Evolutionary conservation across 495 filamentous ascomycete genomes (phyloP).

Genomic region (Penicillium dipodomyicola): DNA sequence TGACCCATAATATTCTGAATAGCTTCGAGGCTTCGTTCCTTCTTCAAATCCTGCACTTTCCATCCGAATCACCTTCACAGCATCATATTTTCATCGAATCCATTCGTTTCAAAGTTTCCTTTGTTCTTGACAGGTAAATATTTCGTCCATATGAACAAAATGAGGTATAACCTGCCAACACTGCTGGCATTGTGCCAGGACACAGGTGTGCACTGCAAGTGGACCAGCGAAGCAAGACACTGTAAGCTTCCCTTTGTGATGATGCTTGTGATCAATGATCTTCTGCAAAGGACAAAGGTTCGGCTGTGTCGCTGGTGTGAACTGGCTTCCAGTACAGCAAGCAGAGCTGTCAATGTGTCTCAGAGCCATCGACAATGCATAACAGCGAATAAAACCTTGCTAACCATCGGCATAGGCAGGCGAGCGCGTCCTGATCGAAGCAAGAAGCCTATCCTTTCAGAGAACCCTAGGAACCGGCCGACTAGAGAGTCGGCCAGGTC

Average conservation of each 20-base stretch:
- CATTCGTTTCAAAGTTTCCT: neutral
- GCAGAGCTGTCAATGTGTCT: conserved; percentile 2
- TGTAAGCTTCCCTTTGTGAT: conserved; percentile 19
- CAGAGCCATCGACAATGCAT: neutral
- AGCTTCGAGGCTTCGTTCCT: conserved; percentile 2
- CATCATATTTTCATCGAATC: neutral
- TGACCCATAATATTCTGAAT: neutral
- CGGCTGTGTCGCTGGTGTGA: neutral
- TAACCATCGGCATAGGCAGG: conserved; percentile 13
- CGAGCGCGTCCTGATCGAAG: neutral
- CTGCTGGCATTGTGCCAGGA: conserved; percentile 38
- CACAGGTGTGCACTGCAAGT: conserved; percentile 29
- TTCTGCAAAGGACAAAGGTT: neutral
- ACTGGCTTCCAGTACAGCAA: neutral
- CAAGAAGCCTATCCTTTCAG: conserved; percentile 5
- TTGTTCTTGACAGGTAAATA: conserved; percentile 10
- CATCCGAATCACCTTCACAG: neutral
- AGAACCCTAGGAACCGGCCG: conserved; percentile 10
- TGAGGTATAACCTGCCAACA: conserved; percentile 41
- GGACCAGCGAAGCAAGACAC: conserved; percentile 19
- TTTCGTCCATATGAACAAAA: conserved; percentile 17
- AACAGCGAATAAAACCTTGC: neutral
- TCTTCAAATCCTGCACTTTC: neutral
- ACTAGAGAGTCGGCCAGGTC: neutral
- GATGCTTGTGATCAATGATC: neutral